Evolutionary conservation across 1,139 yeast species (phyloP).

Genomic region (Geotrichum fermentans): DNA sequence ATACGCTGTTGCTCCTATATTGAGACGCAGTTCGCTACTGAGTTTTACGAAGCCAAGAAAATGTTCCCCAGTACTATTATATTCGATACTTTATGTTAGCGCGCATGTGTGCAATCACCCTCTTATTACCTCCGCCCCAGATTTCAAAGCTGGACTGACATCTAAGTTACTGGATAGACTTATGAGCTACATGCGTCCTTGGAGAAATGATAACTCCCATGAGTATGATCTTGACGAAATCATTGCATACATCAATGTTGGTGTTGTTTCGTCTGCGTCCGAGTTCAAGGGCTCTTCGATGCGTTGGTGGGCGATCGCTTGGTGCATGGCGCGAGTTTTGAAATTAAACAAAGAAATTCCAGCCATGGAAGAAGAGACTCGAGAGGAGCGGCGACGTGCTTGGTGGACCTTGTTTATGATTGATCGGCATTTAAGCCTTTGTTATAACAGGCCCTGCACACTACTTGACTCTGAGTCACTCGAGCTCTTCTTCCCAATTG

Average conservation of each 20-base stretch:
- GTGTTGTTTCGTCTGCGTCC: constrained; percentile 41
- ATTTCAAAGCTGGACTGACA: constrained; percentile 32
- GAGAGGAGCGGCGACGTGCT: constrained; percentile 42
- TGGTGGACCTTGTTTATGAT: constrained; percentile 44
- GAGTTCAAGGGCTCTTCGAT: constrained; percentile 41
- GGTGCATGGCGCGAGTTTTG: constrained; percentile 36
- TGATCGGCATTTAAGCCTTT: constrained; percentile 41
- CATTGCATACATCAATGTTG: constrained; percentile 39
- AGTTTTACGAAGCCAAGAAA: constrained; percentile 30
- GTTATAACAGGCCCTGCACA: constrained; percentile 38
- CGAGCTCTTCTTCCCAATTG: constrained; percentile 37
- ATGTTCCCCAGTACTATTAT: constrained; percentile 36
- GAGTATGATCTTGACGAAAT: constrained; percentile 37
- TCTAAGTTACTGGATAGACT: constrained; percentile 32
- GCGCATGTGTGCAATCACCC: constrained; percentile 41
- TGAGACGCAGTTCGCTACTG: constrained; percentile 23
- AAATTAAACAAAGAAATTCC: constrained; percentile 35
- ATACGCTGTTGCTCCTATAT: constrained; percentile 27
- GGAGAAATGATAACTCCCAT: constrained; percentile 28
- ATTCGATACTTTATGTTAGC: constrained; percentile 38
- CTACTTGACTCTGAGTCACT: constrained; percentile 38
- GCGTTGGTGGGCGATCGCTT: constrained; percentile 41
- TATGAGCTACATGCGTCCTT: constrained; percentile 29
- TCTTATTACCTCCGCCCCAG: constrained; percentile 32
- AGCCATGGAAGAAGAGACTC: constrained; percentile 33